Conservation (phyloP, 2,329 filamentous ascomycete genomes). For the Eutypella sp. region DNA sequence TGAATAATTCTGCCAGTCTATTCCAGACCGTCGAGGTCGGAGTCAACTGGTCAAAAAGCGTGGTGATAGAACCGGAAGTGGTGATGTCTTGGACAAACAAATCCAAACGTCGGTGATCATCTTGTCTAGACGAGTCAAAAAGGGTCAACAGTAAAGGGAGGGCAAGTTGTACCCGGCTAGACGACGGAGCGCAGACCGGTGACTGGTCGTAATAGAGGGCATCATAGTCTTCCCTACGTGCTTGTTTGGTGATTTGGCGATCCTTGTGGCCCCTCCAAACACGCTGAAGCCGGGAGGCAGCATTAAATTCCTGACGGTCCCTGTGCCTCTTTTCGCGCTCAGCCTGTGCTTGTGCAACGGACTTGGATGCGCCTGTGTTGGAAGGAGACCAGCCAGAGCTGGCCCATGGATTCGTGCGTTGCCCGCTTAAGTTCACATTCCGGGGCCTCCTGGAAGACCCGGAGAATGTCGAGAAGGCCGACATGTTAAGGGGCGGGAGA, state of each 20-base stretch:
- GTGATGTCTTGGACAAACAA: slow-evolving; percentile 40
- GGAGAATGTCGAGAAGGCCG: slow-evolving; percentile 74
- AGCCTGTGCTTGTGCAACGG: slow-evolving; percentile 80
- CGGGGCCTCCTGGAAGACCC: slow-evolving; percentile 79
- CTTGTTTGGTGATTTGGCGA: slow-evolving; percentile 53
- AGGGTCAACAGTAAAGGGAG: slow-evolving; percentile 46
- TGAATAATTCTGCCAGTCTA: slow-evolving; percentile 20
- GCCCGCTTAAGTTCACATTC: slow-evolving; percentile 90
- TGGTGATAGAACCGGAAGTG: slow-evolving; percentile 2
- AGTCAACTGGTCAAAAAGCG: slow-evolving; percentile 5
- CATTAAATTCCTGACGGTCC: slow-evolving; percentile 72
- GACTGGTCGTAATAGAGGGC: slow-evolving; percentile 43
- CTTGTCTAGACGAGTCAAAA: slow-evolving; percentile 37
- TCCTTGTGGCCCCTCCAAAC: slow-evolving; percentile 74
- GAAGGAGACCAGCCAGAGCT: slow-evolving; percentile 54
- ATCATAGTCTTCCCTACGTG: slow-evolving; percentile 61
- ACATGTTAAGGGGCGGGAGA: too few species aligned
- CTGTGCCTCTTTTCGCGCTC: slow-evolving; percentile 76
- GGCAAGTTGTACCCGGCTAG: slow-evolving; percentile 28
- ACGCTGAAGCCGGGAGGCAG: slow-evolving; percentile 69
- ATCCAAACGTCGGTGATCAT: slow-evolving; percentile 46
- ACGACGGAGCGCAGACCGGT: slow-evolving; percentile 23
- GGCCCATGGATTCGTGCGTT: slow-evolving; percentile 71
- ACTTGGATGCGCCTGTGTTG: slow-evolving; percentile 64
- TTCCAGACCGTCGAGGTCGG: slow-evolving; percentile 17